Evolutionary conservation across 192 early-diverging fungal genomes (phyloP), one percentile per base, ranked within the genome.

Genomic region (Mortierella alpina): DNA sequence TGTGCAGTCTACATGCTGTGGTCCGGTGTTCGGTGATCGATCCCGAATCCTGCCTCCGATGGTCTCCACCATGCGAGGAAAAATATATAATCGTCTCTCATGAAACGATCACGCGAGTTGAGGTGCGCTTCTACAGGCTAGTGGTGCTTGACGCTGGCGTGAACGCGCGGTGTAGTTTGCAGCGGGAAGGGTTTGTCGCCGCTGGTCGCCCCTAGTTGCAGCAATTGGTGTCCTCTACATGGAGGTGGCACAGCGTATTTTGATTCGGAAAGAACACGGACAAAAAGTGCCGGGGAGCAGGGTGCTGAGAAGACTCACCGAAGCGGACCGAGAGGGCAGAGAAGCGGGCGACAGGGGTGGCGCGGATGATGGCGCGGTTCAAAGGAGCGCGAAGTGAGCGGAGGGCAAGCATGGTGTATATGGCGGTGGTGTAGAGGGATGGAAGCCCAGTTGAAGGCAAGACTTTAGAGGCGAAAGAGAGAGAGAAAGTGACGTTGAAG

Each of bases 281-380:
- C 41, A 52, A 62, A 75, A 67, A 42, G 47, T 57, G 23, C 41
- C 50, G 58, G 60, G 65, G 39, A 57, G 50, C 46, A 18, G 41
- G 12, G 23, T 23, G 12, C 23, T 17, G 15, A 68, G 2, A 44
- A 69, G 44, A 79, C 74, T 83, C 84, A 87, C 86, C 84, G 51
- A 87, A 70, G 74, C 86, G 86, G 67, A 79, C 84, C 78, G 84
- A 78, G 59, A 83, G 65, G 73, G 83, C 82, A 64, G 86, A 87
- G 84, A 85, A 87, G 62, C 84, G 80, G 68, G 84, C 75, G 45
- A 73, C 67, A 42, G 82, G 66, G 59, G 84, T 61, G 67, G 86
- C 57, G 63, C 82, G 82, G 53, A 72, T 57, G 55, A 75, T 47
- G 63, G 59, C 75, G 75, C 75, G 72, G 49, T 72, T 75, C 66